These are phyloP conservation scores for Sporisorium iseilematis-ciliati DNA, from an alignment of 1,284 basidiomycete genomes.

Conservation along the genomic window DNA sequence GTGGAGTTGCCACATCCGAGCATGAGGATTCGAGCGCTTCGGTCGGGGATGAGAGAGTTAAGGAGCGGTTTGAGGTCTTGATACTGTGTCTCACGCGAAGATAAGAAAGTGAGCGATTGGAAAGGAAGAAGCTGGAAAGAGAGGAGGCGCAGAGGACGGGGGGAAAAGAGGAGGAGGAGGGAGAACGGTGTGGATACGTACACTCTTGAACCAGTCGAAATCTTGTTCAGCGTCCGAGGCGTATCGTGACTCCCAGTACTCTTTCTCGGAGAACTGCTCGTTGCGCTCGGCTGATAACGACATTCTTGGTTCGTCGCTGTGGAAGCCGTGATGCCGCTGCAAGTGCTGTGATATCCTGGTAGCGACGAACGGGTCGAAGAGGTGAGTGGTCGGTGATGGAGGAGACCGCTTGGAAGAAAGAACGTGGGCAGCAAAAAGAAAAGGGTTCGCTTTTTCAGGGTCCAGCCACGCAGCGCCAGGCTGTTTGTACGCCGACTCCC, in stretches of 20 bases:
- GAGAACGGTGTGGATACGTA: no score
- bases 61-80: conserved; percentile 28
- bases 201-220: conserved; percentile 65
- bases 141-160: background rate
- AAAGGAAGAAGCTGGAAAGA: no score
- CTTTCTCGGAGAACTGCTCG: conserved; percentile 55
- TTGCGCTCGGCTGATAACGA: conserved; percentile 48
- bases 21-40: conserved; percentile 58
- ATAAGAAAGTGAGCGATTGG: background rate
- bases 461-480: conserved; percentile 13
- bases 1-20: conserved; percentile 66
- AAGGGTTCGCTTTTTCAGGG: conserved; percentile 13
- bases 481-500: conserved; percentile 8
- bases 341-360: no score
- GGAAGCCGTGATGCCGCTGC: no score
- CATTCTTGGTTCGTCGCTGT: no score
- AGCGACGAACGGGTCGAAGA: no score
- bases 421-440: background rate
- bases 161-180: background rate
- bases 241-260: conserved; percentile 65
- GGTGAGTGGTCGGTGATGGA: background rate
- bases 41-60: conserved; percentile 54
- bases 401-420: background rate
- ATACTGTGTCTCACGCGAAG: background rate
- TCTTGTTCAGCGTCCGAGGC: conserved; percentile 41